Evolutionary conservation across 441 rosid species (phyloP).

Genomic region (Croton laevigatus): DNA sequence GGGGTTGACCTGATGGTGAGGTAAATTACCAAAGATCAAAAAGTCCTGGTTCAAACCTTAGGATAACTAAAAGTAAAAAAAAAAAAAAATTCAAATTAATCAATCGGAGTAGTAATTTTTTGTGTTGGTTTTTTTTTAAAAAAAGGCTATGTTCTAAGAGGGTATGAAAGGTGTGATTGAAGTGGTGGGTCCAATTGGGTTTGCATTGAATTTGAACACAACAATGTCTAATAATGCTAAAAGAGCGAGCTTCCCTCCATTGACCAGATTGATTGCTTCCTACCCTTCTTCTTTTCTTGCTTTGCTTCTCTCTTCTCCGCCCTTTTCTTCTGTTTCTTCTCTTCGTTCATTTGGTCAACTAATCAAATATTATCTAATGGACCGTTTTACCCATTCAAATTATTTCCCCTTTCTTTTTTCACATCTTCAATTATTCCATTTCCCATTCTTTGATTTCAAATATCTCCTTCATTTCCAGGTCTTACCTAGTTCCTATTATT

Average conservation of each 20-base stretch:
- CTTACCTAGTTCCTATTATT: background rate
- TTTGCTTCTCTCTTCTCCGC: background rate
- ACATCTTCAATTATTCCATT: background rate
- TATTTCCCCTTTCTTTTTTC: background rate
- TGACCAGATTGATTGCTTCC: constrained; percentile 8
- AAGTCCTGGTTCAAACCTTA: too few species aligned
- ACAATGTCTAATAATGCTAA: background rate
- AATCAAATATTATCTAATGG: constrained; percentile 6
- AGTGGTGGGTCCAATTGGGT: background rate
- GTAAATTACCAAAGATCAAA: too few species aligned
- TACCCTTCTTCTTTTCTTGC: too few species aligned
- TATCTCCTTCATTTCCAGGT: background rate
- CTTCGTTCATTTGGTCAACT: background rate
- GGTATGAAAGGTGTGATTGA: background rate
- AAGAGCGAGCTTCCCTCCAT: constrained; percentile 1
- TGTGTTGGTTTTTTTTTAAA: too few species aligned
- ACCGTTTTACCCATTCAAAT: background rate
- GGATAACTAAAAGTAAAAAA: too few species aligned
- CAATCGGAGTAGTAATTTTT: too few species aligned
- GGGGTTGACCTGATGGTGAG: too few species aligned
- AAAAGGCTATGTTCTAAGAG: too few species aligned
- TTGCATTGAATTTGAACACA: background rate
- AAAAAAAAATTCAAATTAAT: too few species aligned
- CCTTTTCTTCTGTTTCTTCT: background rate
- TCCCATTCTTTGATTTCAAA: background rate